These are phyloP conservation scores for Trichophyton rubrum DNA, from an alignment of 2,329 filamentous ascomycete genomes.

Conservation along the genomic window DNA sequence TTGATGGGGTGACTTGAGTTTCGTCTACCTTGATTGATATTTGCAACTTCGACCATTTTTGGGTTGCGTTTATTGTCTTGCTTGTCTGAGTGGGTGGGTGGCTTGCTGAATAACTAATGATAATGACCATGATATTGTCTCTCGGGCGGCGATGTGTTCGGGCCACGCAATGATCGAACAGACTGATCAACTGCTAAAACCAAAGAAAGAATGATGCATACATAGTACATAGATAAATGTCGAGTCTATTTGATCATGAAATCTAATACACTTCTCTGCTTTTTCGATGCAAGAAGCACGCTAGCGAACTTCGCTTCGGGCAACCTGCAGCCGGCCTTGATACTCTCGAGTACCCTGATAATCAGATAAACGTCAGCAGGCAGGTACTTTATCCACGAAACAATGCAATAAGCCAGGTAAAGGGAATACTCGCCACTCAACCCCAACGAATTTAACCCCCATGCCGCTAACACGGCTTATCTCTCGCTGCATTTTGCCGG, in stretches of 20 bases:
- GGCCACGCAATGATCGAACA: no score
- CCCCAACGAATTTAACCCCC: constrained; percentile 64
- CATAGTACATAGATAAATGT: no score
- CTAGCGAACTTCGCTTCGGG: constrained; percentile 60
- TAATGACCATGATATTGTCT: background rate
- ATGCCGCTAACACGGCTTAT: constrained; percentile 54
- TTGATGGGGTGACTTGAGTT: background rate
- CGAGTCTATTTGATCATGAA: background rate
- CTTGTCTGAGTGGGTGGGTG: background rate
- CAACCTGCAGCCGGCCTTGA: constrained; percentile 61
- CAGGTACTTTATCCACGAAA: constrained; percentile 7
- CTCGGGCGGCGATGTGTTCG: background rate
- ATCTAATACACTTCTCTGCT: constrained; percentile 53
- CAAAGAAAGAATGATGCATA: no score
- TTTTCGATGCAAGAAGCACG: constrained; percentile 47
- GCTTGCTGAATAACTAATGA: background rate
- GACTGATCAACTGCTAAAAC: no score
- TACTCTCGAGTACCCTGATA: constrained; percentile 67
- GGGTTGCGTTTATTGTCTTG: background rate
- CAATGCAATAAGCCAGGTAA: constrained; percentile 6
- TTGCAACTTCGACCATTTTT: background rate
- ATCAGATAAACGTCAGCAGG: constrained; percentile 12
- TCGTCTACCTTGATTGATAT: background rate
- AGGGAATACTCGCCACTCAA: constrained; percentile 54
- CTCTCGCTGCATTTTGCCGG: constrained; percentile 69